Conservation (phyloP, 225 moss, liverwort and hornwort genomes). For the Lunularia cruciata region DNA sequence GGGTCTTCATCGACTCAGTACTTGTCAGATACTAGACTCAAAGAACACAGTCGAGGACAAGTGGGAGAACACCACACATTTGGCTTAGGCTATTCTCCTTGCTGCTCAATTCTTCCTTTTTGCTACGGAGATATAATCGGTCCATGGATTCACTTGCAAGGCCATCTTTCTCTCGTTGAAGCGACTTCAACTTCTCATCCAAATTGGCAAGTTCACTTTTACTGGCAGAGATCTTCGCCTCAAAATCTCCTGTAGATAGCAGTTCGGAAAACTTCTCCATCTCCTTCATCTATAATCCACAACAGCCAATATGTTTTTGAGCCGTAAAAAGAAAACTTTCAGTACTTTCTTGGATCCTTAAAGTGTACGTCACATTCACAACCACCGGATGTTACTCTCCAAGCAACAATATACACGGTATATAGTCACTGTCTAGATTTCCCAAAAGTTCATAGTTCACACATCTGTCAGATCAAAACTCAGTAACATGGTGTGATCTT, state of each 20-base stretch:
- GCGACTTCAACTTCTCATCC: constrained; percentile 61
- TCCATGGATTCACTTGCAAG: constrained; percentile 81
- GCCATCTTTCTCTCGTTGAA: constrained; percentile 86
- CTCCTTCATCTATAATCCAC: constrained; percentile 54
- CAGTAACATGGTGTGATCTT: too few relatives aligned
- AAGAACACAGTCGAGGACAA: neutral
- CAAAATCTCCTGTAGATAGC: constrained; percentile 55
- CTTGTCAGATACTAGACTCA: too few relatives aligned
- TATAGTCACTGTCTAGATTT: neutral
- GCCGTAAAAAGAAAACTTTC: too few relatives aligned
- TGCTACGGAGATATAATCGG: constrained; percentile 61
- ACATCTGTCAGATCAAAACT: neutral
- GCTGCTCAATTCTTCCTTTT: constrained; percentile 73
- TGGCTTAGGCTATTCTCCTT: constrained; percentile 63
- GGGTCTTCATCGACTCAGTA: too few relatives aligned
- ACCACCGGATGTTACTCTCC: neutral
- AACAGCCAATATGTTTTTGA: too few relatives aligned
- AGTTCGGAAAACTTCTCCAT: constrained; percentile 49
- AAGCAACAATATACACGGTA: neutral
- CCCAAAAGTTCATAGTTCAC: neutral
- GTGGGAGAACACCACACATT: constrained; percentile 44
- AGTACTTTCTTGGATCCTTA: too few relatives aligned
- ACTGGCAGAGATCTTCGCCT: constrained; percentile 52
- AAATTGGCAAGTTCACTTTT: constrained; percentile 52
- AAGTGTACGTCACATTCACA: too few relatives aligned